A percentile compares a stretch with the other conserved stretches of the same genome.
Evolutionary conservation across 257 asterid genomes (phyloP).

Genomic region (Nicotiana paniculata): DNA sequence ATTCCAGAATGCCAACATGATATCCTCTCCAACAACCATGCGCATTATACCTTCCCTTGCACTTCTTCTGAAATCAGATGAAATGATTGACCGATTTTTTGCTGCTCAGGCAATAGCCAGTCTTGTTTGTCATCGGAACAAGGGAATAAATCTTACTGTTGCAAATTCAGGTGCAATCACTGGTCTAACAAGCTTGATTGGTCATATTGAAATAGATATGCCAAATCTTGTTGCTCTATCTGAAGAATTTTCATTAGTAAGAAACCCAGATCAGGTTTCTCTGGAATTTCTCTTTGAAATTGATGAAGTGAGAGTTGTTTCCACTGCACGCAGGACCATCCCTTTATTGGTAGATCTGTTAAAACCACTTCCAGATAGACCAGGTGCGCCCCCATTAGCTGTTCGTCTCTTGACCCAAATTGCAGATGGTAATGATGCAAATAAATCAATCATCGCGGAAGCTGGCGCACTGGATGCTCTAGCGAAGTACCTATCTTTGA

Average conservation of each 20-base stretch:
- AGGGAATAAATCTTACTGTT: slow-evolving; percentile 57
- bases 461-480: slow-evolving; percentile 75
- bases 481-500: slow-evolving; percentile 65
- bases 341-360: slow-evolving; percentile 78
- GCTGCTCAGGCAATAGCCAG: slow-evolving; percentile 88
- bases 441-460: slow-evolving; percentile 78
- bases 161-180: slow-evolving; percentile 69
- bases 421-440: slow-evolving; percentile 68
- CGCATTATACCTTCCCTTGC: slow-evolving; percentile 47
- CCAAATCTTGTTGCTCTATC: slow-evolving; percentile 57
- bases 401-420: slow-evolving; percentile 63
- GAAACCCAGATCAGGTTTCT: slow-evolving; percentile 64
- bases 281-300: slow-evolving; percentile 55
- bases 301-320: slow-evolving; percentile 67
- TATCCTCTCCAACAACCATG: slow-evolving; percentile 48
- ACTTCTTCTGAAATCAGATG: slow-evolving; percentile 53
- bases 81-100: slow-evolving; percentile 57
- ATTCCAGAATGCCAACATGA: slow-evolving; percentile 56
- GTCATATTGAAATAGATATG: slow-evolving; percentile 57
- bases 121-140: slow-evolving; percentile 61
- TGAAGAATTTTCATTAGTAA: slow-evolving; percentile 63
- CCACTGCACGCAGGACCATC: slow-evolving; percentile 52
- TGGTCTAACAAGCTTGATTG: slow-evolving; percentile 55
- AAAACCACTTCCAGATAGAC: slow-evolving; percentile 77
- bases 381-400: slow-evolving; percentile 72